Evolutionary conservation across 1,139 yeast genomes (phyloP).

Genomic region (Saccharomycopsis hybrid): DNA sequence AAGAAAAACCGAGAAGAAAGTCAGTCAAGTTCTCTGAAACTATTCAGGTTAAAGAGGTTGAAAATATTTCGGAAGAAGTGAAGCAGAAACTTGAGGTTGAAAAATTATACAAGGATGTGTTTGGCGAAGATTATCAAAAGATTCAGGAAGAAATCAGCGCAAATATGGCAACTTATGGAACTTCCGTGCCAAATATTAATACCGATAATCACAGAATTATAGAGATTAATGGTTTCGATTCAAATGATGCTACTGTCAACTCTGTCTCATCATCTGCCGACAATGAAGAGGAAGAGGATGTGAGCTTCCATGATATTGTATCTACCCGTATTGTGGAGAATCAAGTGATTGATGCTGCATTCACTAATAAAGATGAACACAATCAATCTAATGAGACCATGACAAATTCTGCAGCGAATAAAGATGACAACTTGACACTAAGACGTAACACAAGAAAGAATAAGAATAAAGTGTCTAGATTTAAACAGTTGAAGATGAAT

Average conservation of each 20-base stretch:
- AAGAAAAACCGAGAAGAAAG: not conserved
- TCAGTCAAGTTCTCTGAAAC: slow-evolving; percentile 17
- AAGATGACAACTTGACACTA: slow-evolving; percentile 4
- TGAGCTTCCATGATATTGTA: slow-evolving; percentile 17
- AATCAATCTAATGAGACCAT: not conserved
- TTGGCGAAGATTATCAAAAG: slow-evolving; percentile 18
- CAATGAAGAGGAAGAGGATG: slow-evolving; percentile 9
- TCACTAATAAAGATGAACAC: not conserved
- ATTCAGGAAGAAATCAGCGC: slow-evolving; percentile 14
- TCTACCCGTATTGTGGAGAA: slow-evolving; percentile 17
- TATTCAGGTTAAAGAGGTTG: slow-evolving; percentile 13
- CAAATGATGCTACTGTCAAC: not conserved
- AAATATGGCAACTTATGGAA: slow-evolving; percentile 8
- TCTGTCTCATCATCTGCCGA: no score
- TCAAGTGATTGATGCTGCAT: slow-evolving; percentile 6
- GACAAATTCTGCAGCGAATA: not conserved
- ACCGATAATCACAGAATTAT: not conserved
- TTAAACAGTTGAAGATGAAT: slow-evolving; percentile 7
- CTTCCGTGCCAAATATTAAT: not conserved
- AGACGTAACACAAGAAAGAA: slow-evolving; percentile 17
- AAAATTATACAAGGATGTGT: slow-evolving; percentile 19
- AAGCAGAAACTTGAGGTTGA: slow-evolving; percentile 11
- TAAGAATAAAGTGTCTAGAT: slow-evolving; percentile 14
- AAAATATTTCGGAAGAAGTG: slow-evolving; percentile 1
- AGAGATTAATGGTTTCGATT: not conserved